A percentile compares a stretch with the other conserved stretches of the same genome.
These are phyloP conservation scores for Allium fistulosum DNA, from an alignment of 106 monocot species.

Conservation along the genomic window DNA sequence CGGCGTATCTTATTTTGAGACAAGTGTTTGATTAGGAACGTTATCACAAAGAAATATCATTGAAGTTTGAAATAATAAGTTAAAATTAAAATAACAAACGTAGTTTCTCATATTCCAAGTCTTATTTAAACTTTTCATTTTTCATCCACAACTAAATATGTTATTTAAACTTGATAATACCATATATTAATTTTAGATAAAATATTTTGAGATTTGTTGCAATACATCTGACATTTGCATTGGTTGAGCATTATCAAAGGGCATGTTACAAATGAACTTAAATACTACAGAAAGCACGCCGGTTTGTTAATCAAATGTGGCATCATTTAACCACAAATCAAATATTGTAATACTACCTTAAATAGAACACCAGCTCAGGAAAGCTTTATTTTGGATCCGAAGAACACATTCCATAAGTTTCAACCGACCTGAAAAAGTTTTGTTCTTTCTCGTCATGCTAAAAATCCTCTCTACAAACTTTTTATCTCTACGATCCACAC, in stretches of 20 bases:
- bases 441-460: constrained; percentile 71
- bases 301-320: constrained; percentile 86
- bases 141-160: no score
- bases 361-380: constrained; percentile 71
- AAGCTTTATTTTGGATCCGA: constrained; percentile 59
- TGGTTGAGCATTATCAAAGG: constrained; percentile 74
- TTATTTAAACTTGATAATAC: no score
- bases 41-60: no score
- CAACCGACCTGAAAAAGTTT: constrained; percentile 72
- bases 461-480: constrained; percentile 71
- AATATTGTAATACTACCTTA: constrained; percentile 73
- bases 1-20: no score
- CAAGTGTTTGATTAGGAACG: no score
- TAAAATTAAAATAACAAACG: no score
- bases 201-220: constrained; percentile 71
- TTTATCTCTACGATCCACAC: constrained; percentile 59
- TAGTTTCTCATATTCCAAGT: no score
- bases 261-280: constrained; percentile 90
- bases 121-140: no score
- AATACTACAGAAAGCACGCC: constrained; percentile 62
- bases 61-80: no score
- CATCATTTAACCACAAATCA: constrained; percentile 70
- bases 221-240: constrained; percentile 69
- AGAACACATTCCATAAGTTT: constrained; percentile 86
- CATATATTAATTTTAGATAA: no score